Evolutionary conservation across 441 rosid genomes (phyloP), one percentile per base, ranked within the genome.

Genomic region (Populus hybrid): DNA sequence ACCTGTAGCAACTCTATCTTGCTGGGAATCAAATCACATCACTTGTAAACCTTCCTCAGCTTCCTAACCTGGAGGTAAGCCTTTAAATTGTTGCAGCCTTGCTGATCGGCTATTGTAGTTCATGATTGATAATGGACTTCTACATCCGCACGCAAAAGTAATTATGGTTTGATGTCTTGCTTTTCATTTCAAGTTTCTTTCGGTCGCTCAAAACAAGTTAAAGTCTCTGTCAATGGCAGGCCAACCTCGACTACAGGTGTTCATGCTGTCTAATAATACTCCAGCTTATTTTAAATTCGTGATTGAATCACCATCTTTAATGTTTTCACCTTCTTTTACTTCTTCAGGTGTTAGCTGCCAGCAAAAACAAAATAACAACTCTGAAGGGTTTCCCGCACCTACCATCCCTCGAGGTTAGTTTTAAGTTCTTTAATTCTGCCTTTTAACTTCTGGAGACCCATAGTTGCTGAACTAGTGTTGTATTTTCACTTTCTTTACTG

Each of bases 21-120:
- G 99, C 98, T 82, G 99, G 99, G 77, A 96, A 96, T 78, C 98
- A 96, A 88, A 94, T 96, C 78, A 91, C 94, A 21, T 96, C 99
- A 24, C 93, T 96, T 86, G 88, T 82, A 79, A 96, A 94, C 87
- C 93, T 96, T 81, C 99, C 99, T 65, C 95, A 90, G 85, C 97
- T 96, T 80, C 99, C 98, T 59, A 96, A 94, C 85, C 82, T 96
- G 84, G 99, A 96, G 98, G 99, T 95, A 86, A 30, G 82, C 66
- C 78, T 81, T 54, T 57, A 26, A 70, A 76, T 82, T 59, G 24
- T 76, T 69, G 66, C 65, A 63, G 50, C 75, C 66, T 79, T 72
- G 26, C 42, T 64, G 66, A 73, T 79, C 57, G 42, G 64, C 42
- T 76, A 35, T 68, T 68, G 28, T 26, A 20, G 40, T 81, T 78